Conservation (phyloP, 2,329 filamentous ascomycete species). For the Penicillium crustosum region DNA sequence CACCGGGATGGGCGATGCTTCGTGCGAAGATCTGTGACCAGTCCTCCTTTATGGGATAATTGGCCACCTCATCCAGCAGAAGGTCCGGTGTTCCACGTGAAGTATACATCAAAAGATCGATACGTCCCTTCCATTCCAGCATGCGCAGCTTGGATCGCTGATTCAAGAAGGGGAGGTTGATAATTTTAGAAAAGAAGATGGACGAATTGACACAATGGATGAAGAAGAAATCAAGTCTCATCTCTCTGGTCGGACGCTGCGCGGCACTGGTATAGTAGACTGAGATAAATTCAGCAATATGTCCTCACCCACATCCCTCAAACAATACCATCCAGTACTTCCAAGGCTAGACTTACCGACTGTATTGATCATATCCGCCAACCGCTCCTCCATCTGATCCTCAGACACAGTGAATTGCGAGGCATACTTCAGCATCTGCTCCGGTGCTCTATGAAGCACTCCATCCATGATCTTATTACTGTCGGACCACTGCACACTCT, state of each 20-base stretch:
- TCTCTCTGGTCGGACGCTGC: conserved; percentile 61
- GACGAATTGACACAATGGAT: conserved; percentile 77
- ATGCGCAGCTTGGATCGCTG: conserved; percentile 63
- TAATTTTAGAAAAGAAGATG: conserved; percentile 70
- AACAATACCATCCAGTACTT: neutral
- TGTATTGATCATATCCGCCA: conserved; percentile 70
- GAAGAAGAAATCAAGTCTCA: conserved; percentile 79
- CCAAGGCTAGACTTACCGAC: conserved; percentile 41
- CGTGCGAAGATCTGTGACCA: conserved; percentile 49
- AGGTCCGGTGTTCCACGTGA: conserved; percentile 65
- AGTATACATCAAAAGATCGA: conserved; percentile 72
- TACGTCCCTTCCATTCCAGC: conserved; percentile 77
- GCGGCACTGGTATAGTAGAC: conserved; percentile 62
- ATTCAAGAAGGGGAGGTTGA: conserved; percentile 63
- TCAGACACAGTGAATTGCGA: conserved; percentile 58
- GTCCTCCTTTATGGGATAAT: conserved; percentile 57
- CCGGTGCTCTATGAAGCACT: conserved; percentile 61
- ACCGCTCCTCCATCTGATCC: conserved; percentile 58
- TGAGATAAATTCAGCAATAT: neutral
- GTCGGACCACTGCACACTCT: conserved; percentile 54
- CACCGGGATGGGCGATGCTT: conserved; percentile 50
- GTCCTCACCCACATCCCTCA: too few species aligned
- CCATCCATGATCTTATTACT: conserved; percentile 68
- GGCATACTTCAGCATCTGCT: conserved; percentile 63
- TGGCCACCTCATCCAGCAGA: conserved; percentile 56